A percentile compares a stretch with the other conserved stretches of the same genome.
These are phyloP conservation scores for Ogataea chonburiensis DNA, from an alignment of 805 yeast genomes.

Conservation along the genomic window DNA sequence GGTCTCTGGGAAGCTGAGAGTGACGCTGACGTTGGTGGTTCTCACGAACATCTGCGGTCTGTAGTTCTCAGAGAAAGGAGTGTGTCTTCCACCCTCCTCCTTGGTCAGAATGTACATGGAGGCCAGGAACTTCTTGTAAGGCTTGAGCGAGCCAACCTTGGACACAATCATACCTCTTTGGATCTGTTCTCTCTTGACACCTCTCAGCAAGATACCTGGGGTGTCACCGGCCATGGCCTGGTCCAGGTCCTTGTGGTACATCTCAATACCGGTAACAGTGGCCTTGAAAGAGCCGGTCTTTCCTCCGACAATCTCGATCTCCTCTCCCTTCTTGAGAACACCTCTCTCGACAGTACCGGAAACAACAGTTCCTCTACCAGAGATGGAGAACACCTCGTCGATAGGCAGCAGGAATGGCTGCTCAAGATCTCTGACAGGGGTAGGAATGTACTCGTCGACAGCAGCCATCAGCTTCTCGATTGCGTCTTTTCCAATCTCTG, in stretches of 20 bases:
- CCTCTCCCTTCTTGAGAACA: conserved; percentile 95
- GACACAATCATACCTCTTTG: conserved; percentile 97
- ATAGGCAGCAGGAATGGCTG: conserved; percentile 96
- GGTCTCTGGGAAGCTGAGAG: conserved; percentile 81
- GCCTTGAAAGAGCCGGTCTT: conserved; percentile 76
- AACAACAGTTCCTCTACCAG: conserved; percentile 99
- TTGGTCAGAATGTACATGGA: conserved; percentile 89
- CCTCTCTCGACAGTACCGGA: conserved; percentile 99
- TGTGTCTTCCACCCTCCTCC: conserved; percentile 99
- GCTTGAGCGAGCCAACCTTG: conserved; percentile 87
- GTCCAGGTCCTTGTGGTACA: conserved; percentile 98
- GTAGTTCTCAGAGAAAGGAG: conserved; percentile 95
- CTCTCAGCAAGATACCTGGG: conserved; percentile 96
- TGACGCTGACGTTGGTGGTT: conserved; percentile 93
- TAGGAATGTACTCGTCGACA: conserved; percentile 92
- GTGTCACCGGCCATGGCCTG: conserved; percentile 99
- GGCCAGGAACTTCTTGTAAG: conserved; percentile 92
- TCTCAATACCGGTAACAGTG: conserved; percentile 96
- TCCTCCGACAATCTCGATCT: conserved; percentile 94
- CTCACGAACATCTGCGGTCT: conserved; percentile 97
- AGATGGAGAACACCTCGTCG: conserved; percentile 95
- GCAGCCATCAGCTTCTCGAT: conserved; percentile 83
- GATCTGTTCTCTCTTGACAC: conserved; percentile 96
- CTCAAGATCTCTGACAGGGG: conserved; percentile 94
- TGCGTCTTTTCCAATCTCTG: conserved; percentile 90